A percentile compares a stretch with the other conserved stretches of the same genome.
phyloP scores from a whole-genome alignment of 805 yeast genomes.

The Saturnispora besseyi region DNA sequence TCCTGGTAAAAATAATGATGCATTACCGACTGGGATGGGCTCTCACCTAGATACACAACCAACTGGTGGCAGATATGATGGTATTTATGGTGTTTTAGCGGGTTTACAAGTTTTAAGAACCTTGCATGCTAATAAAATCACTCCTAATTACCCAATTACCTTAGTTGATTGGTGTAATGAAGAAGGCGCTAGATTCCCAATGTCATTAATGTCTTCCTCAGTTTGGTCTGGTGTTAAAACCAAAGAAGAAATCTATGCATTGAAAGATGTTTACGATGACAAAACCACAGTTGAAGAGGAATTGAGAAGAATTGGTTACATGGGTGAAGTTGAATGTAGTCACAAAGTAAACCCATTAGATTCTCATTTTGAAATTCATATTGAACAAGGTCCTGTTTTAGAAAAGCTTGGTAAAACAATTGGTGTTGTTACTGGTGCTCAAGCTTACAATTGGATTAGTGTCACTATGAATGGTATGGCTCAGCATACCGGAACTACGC shows the following conservation, averaged over 20 bases:
- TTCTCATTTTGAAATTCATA: constrained; percentile 67
- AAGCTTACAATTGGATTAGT: constrained; percentile 56
- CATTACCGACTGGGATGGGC: constrained; percentile 56
- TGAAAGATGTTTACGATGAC: constrained; percentile 47
- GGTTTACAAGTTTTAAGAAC: constrained; percentile 63
- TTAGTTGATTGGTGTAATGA: constrained; percentile 67
- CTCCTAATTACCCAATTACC: constrained; percentile 60
- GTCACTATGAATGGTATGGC: constrained; percentile 53
- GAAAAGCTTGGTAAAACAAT: constrained; percentile 47
- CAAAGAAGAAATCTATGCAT: constrained; percentile 40
- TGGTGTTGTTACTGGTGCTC: constrained; percentile 61
- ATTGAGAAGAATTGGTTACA: constrained; percentile 51
- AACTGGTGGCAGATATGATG: constrained; percentile 71
- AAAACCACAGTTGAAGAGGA: constrained; percentile 44
- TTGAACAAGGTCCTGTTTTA: constrained; percentile 69
- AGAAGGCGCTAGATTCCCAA: constrained; percentile 73
- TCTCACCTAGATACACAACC: constrained; percentile 75
- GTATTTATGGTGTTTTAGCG: constrained; percentile 57
- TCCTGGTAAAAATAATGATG: constrained; percentile 41
- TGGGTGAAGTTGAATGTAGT: constrained; percentile 42
- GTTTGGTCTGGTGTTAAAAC: constrained; percentile 53
- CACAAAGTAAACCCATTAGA: constrained; percentile 45
- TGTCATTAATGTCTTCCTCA: constrained; percentile 54
- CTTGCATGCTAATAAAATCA: constrained; percentile 45
- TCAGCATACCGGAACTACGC: constrained; percentile 70